These are phyloP conservation scores for Massariosphaeria phaeospora DNA, from an alignment of 495 filamentous ascomycete species.

Conservation along the genomic window DNA sequence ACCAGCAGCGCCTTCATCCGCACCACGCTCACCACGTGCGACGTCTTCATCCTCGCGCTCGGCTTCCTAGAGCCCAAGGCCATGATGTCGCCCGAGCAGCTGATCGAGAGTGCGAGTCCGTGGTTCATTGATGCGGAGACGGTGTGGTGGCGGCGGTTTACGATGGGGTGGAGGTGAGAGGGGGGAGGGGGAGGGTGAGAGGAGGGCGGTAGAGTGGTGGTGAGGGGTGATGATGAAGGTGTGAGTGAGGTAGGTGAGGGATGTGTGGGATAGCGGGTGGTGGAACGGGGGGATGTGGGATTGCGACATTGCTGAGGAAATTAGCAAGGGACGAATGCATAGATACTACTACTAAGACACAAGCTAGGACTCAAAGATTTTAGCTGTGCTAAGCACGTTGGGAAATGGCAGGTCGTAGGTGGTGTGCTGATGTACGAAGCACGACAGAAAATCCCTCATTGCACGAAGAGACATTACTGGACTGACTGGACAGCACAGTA, in stretches of 20 bases:
- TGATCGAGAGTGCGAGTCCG: constrained; percentile 18
- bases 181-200: background rate
- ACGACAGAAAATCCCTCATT: no score
- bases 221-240: background rate
- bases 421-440: no score
- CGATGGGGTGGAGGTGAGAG: constrained; percentile 13
- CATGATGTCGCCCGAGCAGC: constrained; percentile 23
- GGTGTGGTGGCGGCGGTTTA: constrained; percentile 26
- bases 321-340: no score
- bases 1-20: constrained; percentile 18
- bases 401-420: no score
- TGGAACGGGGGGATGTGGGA: background rate
- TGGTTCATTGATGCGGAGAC: constrained; percentile 30
- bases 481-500: no score
- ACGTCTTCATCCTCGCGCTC: constrained; percentile 26
- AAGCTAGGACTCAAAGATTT: no score
- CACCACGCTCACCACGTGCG: constrained; percentile 22
- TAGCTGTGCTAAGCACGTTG: no score
- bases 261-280: background rate
- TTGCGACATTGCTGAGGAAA: no score
- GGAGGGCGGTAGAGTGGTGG: background rate
- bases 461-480: no score
- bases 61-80: constrained; percentile 5
- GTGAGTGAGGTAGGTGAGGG: background rate
- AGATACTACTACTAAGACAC: no score